Evolutionary conservation across 2,329 filamentous ascomycete species (phyloP).

Genomic region (Calonectria ilicicola): DNA sequence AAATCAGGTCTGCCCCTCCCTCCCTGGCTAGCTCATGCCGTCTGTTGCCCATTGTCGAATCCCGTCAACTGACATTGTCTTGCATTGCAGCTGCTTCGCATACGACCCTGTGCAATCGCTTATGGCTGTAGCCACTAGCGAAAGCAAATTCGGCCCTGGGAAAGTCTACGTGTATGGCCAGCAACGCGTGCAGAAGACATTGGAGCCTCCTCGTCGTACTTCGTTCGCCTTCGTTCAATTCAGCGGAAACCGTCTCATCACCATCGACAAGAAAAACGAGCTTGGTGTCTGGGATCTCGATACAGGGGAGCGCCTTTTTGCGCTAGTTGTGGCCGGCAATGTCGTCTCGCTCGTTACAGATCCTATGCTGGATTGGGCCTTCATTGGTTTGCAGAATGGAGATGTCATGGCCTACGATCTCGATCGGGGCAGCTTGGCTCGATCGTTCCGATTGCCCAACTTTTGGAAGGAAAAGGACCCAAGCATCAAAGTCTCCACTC

Average conservation of each 20-base stretch:
- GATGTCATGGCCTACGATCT: constrained; percentile 95
- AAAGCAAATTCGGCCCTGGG: constrained; percentile 86
- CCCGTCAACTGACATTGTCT: constrained; percentile 23
- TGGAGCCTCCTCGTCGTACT: constrained; percentile 77
- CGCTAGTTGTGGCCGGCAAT: constrained; percentile 81
- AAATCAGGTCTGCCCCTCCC: constrained; percentile 66
- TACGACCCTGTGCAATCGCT: constrained; percentile 96
- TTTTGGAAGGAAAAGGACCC: constrained; percentile 84
- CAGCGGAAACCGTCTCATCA: constrained; percentile 86
- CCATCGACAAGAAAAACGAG: constrained; percentile 88
- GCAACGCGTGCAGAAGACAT: constrained; percentile 80
- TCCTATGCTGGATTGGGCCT: constrained; percentile 92
- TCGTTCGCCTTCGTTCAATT: constrained; percentile 86
- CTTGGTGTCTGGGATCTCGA: constrained; percentile 85
- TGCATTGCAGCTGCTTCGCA: constrained; percentile 73
- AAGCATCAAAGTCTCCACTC: constrained; percentile 66
- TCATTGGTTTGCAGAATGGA: constrained; percentile 84
- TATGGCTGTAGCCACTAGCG: constrained; percentile 89
- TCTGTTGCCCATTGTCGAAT: constrained; percentile 28
- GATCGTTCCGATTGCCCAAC: constrained; percentile 86
- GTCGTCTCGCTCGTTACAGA: constrained; percentile 84
- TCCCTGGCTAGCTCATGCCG: constrained; percentile 23
- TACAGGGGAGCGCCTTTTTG: constrained; percentile 73
- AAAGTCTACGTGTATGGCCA: constrained; percentile 92
- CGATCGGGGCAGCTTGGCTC: constrained; percentile 77